Percentiles rank a stretch among this genome's conserved stretches.
These are phyloP conservation scores for Penstemon eatonii DNA, from an alignment of 257 asterid genomes.

Conservation along the genomic window DNA sequence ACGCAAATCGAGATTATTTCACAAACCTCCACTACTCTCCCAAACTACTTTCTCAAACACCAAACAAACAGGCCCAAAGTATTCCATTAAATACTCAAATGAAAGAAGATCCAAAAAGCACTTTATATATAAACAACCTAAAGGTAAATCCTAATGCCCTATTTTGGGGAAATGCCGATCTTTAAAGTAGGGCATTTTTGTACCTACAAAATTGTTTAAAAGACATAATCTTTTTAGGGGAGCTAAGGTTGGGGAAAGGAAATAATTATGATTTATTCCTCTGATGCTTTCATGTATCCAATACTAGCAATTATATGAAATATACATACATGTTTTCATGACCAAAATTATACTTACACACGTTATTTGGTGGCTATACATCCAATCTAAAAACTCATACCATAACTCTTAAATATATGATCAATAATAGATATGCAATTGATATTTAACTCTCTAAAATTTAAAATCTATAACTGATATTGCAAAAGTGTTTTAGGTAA, in stretches of 20 bases:
- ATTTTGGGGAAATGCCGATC: constrained; percentile 23
- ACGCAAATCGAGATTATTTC: too few relatives aligned
- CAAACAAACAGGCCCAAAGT: background rate
- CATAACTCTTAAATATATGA: background rate
- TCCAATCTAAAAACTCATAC: background rate
- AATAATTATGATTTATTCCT: background rate
- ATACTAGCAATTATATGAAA: too few relatives aligned
- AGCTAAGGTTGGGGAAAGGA: background rate
- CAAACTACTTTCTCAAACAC: too few relatives aligned
- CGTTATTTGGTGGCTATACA: background rate
- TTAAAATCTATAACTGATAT: constrained; percentile 23
- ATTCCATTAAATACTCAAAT: background rate
- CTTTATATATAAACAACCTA: constrained; percentile 6
- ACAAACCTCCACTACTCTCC: too few relatives aligned
- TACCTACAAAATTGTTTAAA: background rate
- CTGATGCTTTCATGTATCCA: constrained; percentile 7
- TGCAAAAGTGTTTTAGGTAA: constrained; percentile 21
- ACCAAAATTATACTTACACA: too few relatives aligned
- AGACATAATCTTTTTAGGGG: background rate
- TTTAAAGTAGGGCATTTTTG: background rate
- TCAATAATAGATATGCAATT: background rate
- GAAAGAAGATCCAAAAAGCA: constrained; percentile 1
- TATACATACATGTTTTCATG: too few relatives aligned
- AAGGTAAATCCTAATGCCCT: constrained; percentile 20
- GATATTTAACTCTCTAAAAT: background rate